These are phyloP conservation scores for Daldinia childiae DNA, from an alignment of 495 filamentous ascomycete species.

Conservation along the genomic window DNA sequence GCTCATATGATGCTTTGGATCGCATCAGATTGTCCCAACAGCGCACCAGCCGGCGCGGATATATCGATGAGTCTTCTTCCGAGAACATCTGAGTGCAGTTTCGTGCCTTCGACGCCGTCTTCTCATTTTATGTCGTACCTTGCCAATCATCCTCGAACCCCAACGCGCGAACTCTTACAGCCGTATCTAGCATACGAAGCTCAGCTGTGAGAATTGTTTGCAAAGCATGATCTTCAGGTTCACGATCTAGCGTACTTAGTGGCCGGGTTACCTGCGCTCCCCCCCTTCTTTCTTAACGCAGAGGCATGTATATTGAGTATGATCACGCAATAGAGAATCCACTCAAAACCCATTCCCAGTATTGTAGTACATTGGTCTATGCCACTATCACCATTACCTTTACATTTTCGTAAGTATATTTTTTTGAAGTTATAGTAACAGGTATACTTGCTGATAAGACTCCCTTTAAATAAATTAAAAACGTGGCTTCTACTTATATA, in stretches of 20 bases:
- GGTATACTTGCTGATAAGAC: too few species aligned
- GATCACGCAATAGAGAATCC: not conserved
- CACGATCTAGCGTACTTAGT: not conserved
- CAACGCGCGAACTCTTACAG: not conserved
- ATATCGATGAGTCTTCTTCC: not conserved
- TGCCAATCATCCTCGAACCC: not conserved
- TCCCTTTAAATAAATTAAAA: too few species aligned
- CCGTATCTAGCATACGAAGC: not conserved
- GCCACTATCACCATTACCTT: too few species aligned
- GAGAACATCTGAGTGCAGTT: not conserved
- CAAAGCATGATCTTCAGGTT: not conserved
- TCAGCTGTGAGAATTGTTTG: not conserved
- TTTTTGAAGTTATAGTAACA: too few species aligned
- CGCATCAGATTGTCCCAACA: not conserved
- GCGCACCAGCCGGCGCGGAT: not conserved
- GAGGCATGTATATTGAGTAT: not conserved
- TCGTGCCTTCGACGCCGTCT: not conserved
- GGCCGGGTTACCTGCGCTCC: not conserved
- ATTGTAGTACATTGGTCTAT: too few species aligned
- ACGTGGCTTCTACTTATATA: too few species aligned
- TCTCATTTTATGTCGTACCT: not conserved
- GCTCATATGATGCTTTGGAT: not conserved
- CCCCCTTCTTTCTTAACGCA: not conserved
- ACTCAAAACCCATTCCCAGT: not conserved
- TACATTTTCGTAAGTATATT: too few species aligned